phyloP scores from a whole-genome alignment of 2,329 filamentous ascomycete genomes.

The Pseudogymnoascus sp. region DNA sequence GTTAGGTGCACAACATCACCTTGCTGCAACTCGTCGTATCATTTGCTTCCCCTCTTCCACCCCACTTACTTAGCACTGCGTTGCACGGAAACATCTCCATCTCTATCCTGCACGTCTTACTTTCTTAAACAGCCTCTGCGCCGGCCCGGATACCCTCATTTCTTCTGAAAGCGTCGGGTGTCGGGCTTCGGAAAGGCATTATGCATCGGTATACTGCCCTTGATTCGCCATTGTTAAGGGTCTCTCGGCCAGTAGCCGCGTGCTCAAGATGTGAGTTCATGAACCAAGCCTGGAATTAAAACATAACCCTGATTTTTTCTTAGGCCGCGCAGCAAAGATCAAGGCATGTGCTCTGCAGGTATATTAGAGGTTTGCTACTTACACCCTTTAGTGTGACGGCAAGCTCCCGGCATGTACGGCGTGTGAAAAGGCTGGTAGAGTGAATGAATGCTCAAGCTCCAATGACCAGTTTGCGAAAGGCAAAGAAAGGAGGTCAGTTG shows the following conservation, averaged over 20 bases:
- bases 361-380: constrained; percentile 16
- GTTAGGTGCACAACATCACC: constrained; percentile 7
- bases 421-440: constrained; percentile 84
- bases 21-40: constrained; percentile 11
- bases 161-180: not conserved
- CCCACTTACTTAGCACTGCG: constrained; percentile 6
- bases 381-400: constrained; percentile 66
- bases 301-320: constrained; percentile 12
- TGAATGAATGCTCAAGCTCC: constrained; percentile 82
- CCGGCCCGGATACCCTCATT: constrained; percentile 9
- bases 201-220: constrained; percentile 17
- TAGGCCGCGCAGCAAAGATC: constrained; percentile 81
- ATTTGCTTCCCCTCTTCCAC: constrained; percentile 8
- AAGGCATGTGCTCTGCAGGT: constrained; percentile 48
- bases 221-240: constrained; percentile 55
- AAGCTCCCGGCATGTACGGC: constrained; percentile 93
- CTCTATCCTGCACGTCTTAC: constrained; percentile 12
- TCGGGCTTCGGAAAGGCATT: not conserved
- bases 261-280: constrained; percentile 62
- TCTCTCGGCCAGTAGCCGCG: constrained; percentile 72
- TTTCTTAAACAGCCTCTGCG: constrained; percentile 8
- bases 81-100: constrained; percentile 7
- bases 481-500: constrained; percentile 76
- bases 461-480: constrained; percentile 94
- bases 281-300: not conserved